phyloP scores from a whole-genome alignment of 805 yeast species.

The Yarrowia deformans region DNA sequence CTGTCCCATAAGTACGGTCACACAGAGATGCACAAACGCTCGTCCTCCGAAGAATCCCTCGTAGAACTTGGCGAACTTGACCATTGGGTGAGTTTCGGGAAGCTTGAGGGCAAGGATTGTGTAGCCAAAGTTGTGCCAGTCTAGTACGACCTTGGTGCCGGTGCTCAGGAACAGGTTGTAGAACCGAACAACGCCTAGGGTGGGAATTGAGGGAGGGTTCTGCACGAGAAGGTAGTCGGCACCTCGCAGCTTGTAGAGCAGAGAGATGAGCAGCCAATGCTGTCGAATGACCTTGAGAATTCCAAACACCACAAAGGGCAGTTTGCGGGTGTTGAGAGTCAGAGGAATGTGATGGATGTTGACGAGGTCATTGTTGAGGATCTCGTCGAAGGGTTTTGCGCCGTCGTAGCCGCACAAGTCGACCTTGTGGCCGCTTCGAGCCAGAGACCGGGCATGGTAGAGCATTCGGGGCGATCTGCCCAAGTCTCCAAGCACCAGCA shows the following conservation, averaged over 20 bases:
- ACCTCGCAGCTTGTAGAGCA: conserved; percentile 64
- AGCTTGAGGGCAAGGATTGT: conserved; percentile 76
- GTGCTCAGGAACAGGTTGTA: conserved; percentile 59
- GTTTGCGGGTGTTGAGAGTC: conserved; percentile 41
- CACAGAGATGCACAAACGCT: conserved; percentile 80
- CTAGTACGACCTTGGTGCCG: conserved; percentile 73
- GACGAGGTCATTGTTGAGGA: conserved; percentile 46
- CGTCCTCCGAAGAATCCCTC: conserved; percentile 68
- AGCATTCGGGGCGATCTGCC: conserved; percentile 96
- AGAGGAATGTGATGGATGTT: conserved; percentile 48
- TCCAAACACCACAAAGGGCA: conserved; percentile 68
- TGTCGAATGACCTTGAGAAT: conserved; percentile 66
- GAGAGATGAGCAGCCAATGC: conserved; percentile 54
- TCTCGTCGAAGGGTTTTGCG: conserved; percentile 43
- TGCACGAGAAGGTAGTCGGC: conserved; percentile 71
- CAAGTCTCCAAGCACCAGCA: conserved; percentile 88
- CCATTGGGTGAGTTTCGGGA: conserved; percentile 64
- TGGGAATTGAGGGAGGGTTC: conserved; percentile 93
- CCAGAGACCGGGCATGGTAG: conserved; percentile 83
- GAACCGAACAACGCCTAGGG: conserved; percentile 67
- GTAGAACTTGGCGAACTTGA: conserved; percentile 63
- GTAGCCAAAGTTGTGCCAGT: conserved; percentile 96
- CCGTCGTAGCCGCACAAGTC: conserved; percentile 78
- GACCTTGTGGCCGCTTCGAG: conserved; percentile 72
- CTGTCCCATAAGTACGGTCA: conserved; percentile 73